These are phyloP conservation scores for Dendrobium nobile DNA, from an alignment of 106 monocot genomes.

Conservation along the genomic window DNA sequence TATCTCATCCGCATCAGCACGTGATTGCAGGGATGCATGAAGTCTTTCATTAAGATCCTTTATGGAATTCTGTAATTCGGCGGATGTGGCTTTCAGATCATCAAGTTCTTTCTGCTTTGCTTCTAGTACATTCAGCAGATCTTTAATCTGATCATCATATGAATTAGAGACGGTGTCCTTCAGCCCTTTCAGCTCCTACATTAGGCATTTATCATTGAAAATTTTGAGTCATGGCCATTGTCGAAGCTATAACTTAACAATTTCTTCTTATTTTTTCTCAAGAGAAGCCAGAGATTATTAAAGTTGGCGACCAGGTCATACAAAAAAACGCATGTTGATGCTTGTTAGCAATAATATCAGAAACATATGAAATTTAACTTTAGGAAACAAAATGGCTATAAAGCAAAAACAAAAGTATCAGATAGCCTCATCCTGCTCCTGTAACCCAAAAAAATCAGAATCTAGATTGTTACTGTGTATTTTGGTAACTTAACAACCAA, in stretches of 20 bases:
- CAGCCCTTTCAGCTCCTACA: constrained; percentile 69
- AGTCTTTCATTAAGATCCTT: constrained; percentile 92
- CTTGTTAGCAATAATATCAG: background rate
- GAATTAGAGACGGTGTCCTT: constrained; percentile 66
- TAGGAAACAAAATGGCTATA: background rate
- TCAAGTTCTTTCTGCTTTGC: constrained; percentile 58
- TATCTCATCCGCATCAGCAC: constrained; percentile 85
- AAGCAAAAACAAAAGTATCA: background rate
- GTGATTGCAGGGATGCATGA: constrained; percentile 68
- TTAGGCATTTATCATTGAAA: constrained; percentile 3
- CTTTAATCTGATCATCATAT: constrained; percentile 61
- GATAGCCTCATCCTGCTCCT: background rate
- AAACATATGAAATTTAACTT: background rate
- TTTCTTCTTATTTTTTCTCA: too few species aligned
- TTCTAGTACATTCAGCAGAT: constrained; percentile 39
- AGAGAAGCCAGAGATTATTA: too few species aligned
- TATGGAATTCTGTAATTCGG: constrained; percentile 32
- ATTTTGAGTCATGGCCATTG: background rate
- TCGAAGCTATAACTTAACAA: background rate
- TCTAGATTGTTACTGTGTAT: background rate
- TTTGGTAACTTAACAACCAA: background rate
- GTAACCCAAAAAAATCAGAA: background rate
- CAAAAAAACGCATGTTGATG: background rate
- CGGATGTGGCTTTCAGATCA: constrained; percentile 24
- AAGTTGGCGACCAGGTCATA: background rate